Conservation (phyloP, 2,329 filamentous ascomycete species). For the Fusarium subtropicale region DNA sequence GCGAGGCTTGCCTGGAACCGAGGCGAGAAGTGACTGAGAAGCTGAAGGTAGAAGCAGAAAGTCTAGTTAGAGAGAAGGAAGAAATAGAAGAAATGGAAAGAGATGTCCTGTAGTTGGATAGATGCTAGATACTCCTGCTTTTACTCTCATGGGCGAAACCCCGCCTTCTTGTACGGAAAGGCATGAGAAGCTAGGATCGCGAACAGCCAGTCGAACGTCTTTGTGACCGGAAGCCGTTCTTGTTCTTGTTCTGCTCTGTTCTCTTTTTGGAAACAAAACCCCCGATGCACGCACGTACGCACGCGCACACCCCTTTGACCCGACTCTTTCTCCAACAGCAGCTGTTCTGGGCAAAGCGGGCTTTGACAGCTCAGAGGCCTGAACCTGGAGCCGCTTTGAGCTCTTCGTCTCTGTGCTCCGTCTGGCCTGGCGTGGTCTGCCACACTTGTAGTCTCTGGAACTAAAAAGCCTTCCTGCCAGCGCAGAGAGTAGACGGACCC, state of each 20-base stretch:
- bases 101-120: background rate
- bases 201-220: slow-evolving; percentile 42
- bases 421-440: background rate
- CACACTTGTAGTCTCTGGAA: background rate
- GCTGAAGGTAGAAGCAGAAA: background rate
- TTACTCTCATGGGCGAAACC: slow-evolving; percentile 6
- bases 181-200: slow-evolving; percentile 34
- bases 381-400: slow-evolving; percentile 27
- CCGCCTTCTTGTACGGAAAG: slow-evolving; percentile 40
- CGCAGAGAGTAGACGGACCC: slow-evolving; percentile 36
- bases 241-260: slow-evolving; percentile 4
- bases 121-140: background rate
- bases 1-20: slow-evolving; percentile 5
- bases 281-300: background rate
- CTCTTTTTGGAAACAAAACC: slow-evolving; percentile 30
- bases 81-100: background rate
- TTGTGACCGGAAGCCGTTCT: slow-evolving; percentile 45
- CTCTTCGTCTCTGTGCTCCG: background rate
- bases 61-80: background rate
- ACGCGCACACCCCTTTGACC: background rate
- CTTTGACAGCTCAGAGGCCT: slow-evolving; percentile 27
- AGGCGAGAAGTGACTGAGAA: background rate
- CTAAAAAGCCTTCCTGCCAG: slow-evolving; percentile 3
- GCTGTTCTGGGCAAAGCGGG: slow-evolving; percentile 46
- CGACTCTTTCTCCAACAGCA: background rate